These are phyloP conservation scores for Leccinum subspadiceum DNA, from an alignment of 1,284 basidiomycete genomes.

Conservation along the genomic window DNA sequence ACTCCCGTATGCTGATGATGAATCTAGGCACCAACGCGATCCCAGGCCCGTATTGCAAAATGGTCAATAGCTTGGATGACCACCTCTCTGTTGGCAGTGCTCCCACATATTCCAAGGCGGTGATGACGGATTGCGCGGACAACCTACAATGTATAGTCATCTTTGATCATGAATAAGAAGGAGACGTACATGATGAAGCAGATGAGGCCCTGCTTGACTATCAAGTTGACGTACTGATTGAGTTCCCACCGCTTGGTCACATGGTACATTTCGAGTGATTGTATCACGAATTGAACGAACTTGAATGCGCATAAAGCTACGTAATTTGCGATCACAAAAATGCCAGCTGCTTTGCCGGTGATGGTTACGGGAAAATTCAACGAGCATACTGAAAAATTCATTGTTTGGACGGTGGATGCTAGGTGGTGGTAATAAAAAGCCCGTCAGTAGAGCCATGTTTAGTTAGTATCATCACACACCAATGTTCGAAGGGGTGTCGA, in stretches of 20 bases:
- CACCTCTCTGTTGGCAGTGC: background rate
- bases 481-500: background rate
- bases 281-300: background rate
- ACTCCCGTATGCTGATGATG: background rate
- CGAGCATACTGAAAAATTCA: background rate
- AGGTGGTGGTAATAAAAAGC: background rate
- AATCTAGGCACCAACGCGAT: background rate
- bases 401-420: background rate
- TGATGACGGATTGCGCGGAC: background rate
- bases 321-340: too few relatives aligned
- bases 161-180: background rate
- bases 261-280: background rate
- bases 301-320: background rate
- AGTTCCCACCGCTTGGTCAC: background rate
- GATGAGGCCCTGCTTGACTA: background rate
- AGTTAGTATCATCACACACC: background rate
- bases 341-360: too few relatives aligned
- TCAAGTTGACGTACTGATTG: background rate
- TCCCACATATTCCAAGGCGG: background rate
- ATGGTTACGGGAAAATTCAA: too few relatives aligned
- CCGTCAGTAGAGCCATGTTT: background rate
- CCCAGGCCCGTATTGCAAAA: background rate
- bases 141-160: too few relatives aligned
- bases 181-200: conserved; percentile 3
- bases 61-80: background rate